Evolutionary conservation across 139 green algal species (phyloP), one percentile per base, ranked within the genome.

Genomic region (Edaphochlamys debaryana): DNA sequence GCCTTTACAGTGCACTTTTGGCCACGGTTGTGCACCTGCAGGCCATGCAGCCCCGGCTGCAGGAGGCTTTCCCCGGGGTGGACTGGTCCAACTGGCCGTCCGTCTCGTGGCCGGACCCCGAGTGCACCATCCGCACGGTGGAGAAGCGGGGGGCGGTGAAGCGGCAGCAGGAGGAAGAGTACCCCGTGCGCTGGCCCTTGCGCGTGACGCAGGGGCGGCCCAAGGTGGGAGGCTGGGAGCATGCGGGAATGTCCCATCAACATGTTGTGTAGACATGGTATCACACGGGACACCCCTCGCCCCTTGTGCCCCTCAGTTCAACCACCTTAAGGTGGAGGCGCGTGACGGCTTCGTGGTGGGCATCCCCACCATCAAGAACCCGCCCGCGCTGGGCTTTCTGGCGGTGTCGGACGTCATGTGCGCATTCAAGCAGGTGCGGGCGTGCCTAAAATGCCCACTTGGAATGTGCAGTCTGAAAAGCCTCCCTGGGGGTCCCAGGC

Each of bases 381-480:
- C 66, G 34, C 66, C 64, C 32, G 78, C 67, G 48, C 78, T 84
- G 66, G 50, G 78, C 48, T 84, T 84, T 50, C 67, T 84, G 66
- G 78, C 78, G 13, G 78, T 76, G 5, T 77, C 66, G 29, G 78
- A 84, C 34, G 78, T 84, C 27, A 84, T 84, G 78, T 69, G 48
- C 48, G 67, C 78, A 22, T 84, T 84, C 37, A 84, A 84, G 45
- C 66, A 84, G 78, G 78, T 84, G 36, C n/a, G n/a, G n/a, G n/a
- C n/a, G n/a, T n/a, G n/a, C n/a, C n/a, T n/a, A n/a, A n/a, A n/a
- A n/a, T n/a, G n/a, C n/a, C n/a, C n/a, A n/a, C n/a, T n/a, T n/a
- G n/a, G n/a, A n/a, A n/a, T n/a, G n/a, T n/a, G n/a, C n/a, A n/a
- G n/a, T n/a, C n/a, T n/a, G n/a, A n/a, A n/a, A n/a, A n/a, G n/a